Percentiles rank a stretch among this genome's conserved stretches.
phyloP scores from a whole-genome alignment of 129 eudicot species.

The Oenanthe sinensis region DNA sequence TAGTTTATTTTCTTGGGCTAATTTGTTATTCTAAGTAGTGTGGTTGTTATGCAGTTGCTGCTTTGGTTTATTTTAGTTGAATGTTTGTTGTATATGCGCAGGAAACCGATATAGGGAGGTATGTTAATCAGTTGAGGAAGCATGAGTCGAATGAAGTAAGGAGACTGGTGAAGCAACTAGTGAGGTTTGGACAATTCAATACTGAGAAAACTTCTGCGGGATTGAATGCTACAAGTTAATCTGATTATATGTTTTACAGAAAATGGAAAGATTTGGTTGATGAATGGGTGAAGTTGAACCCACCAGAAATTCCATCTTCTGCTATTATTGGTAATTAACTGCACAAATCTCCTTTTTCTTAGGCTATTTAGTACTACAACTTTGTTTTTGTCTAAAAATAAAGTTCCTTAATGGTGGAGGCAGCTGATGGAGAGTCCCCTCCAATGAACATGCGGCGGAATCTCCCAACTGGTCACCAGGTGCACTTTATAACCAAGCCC shows the following conservation, averaged over 20 bases:
- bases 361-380: constrained; percentile 10
- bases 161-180: constrained; percentile 68
- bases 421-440: constrained; percentile 85
- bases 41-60: background rate
- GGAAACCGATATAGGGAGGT: constrained; percentile 95
- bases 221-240: constrained; percentile 1
- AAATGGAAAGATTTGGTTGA: constrained; percentile 95
- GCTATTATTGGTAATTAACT: constrained; percentile 45
- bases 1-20: background rate
- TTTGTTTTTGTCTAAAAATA: constrained; percentile 12
- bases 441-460: constrained; percentile 34
- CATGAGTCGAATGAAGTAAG: constrained; percentile 69
- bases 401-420: constrained; percentile 22
- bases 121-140: constrained; percentile 77
- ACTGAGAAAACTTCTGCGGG: constrained; percentile 5
- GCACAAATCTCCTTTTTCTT: background rate
- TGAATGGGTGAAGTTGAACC: constrained; percentile 82
- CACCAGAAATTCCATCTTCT: constrained; percentile 31
- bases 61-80: background rate
- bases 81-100: constrained; percentile 5
- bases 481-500: constrained; percentile 8
- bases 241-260: constrained; percentile 30
- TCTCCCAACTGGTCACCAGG: constrained; percentile 63
- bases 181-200: constrained; percentile 38
- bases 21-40: background rate